Evolutionary conservation across 1,284 basidiomycete genomes (phyloP), one percentile per base, ranked within the genome.

Genomic region (Heimioporus retisporus): DNA sequence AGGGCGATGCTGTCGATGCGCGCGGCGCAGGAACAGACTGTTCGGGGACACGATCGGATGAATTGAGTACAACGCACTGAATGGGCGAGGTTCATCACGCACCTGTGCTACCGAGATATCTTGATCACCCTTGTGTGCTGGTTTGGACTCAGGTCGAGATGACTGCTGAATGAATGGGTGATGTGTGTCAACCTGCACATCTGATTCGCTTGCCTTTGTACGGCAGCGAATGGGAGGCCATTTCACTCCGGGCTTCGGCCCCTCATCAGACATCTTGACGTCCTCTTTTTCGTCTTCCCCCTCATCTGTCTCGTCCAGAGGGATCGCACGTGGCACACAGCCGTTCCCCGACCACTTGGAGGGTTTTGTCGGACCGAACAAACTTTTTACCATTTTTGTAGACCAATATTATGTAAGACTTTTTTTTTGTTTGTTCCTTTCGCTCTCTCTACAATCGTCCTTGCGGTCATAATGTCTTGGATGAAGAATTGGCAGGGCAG

Each of bases 121-220:
- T 11, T 40, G 35, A 40, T 13, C 35, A 11, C 10, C 10, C 11
- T 40, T 40, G 35, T 11, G 35, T 40, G 10, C 11, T 11, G 35
- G 35, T 40, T 13, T 13, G 35, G 57, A 14, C 19, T 6, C 48
- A 23, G 60, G 21, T 13, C 15, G 58, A 4, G 54, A 19, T 53
- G 56, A 59, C 1, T 46, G 21, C 31, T 75, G 77, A 59, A 70
- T 73, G 44, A 77, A 79, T 28, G 74, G 11, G 51, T 76, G 77
- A 40, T 68, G 73, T 46, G 21, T 21, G 6, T 58, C n/a, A 21
- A 40, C 61, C 21, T 46, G 31, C 48, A 15, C 55, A 21, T 35
- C 58, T 42, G 42, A 48, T 40, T 21, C 42, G n/a, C 19, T 66
- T 40, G 40, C 35, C 40, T 42, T 56, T 28, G 6, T 61, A 55